These are phyloP conservation scores for Geotrichum restrictum DNA, from an alignment of 1,139 yeast genomes.

Conservation along the genomic window DNA sequence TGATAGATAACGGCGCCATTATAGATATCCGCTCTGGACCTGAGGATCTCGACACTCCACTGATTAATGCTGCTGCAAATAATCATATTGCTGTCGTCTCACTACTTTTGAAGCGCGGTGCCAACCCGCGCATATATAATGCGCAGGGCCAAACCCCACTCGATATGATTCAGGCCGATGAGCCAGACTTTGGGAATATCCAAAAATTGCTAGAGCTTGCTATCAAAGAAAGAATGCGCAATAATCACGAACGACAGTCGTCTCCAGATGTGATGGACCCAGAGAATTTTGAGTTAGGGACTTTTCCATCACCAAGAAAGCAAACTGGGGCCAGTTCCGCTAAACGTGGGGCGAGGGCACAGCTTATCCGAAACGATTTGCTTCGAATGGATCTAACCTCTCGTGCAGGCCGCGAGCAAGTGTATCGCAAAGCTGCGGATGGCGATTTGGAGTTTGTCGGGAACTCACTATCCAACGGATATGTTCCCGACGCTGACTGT, in stretches of 20 bases:
- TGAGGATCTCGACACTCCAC: slow-evolving; percentile 79
- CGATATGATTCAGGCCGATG: slow-evolving; percentile 48
- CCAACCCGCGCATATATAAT: slow-evolving; percentile 76
- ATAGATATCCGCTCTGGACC: slow-evolving; percentile 76
- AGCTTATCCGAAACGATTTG: slow-evolving; percentile 35
- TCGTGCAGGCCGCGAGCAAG: slow-evolving; percentile 60
- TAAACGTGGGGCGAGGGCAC: slow-evolving; percentile 31
- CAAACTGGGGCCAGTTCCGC: slow-evolving; percentile 23
- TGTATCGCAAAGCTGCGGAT: slow-evolving; percentile 67
- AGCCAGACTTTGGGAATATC: slow-evolving; percentile 27
- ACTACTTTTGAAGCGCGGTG: slow-evolving; percentile 62
- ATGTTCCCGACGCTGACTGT: slow-evolving; percentile 69
- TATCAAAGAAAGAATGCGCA: slow-evolving; percentile 31
- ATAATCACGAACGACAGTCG: slow-evolving; percentile 22
- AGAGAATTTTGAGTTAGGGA: slow-evolving; percentile 28
- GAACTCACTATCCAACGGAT: slow-evolving; percentile 73
- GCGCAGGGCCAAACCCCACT: slow-evolving; percentile 77
- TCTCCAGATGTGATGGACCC: slow-evolving; percentile 23
- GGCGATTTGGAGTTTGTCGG: slow-evolving; percentile 80
- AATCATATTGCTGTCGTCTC: slow-evolving; percentile 67
- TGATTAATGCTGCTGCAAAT: slow-evolving; percentile 87
- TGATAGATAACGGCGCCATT: slow-evolving; percentile 43
- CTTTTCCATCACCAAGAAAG: slow-evolving; percentile 28
- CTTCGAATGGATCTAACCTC: slow-evolving; percentile 61
- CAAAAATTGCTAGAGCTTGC: slow-evolving; percentile 37